phyloP scores from a whole-genome alignment of 805 yeast genomes.

The Kodamaea restingae region DNA sequence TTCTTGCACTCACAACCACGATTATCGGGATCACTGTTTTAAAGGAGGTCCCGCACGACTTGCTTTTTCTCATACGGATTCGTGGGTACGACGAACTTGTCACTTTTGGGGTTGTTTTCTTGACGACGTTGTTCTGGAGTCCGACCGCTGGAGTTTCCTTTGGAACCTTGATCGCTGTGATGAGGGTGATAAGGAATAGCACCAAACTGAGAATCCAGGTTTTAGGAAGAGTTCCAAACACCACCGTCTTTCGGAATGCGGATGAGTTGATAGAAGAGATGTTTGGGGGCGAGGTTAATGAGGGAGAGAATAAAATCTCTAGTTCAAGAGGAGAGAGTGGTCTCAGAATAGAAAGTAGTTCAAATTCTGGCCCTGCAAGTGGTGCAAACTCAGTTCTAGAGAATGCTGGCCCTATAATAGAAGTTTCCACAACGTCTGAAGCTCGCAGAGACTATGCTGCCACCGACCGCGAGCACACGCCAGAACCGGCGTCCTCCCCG shows the following conservation, averaged over 20 bases:
- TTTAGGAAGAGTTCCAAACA: conserved; percentile 39
- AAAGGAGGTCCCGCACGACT: conserved; percentile 24
- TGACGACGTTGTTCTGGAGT: conserved; percentile 32
- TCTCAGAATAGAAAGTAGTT: too few relatives aligned
- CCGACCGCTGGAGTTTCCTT: conserved; percentile 36
- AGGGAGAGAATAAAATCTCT: too few relatives aligned
- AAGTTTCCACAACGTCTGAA: too few relatives aligned
- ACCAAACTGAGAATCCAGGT: conserved; percentile 43
- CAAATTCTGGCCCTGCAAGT: too few relatives aligned
- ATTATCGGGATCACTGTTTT: conserved; percentile 50
- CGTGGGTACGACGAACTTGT: conserved; percentile 22
- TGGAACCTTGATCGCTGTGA: conserved; percentile 33
- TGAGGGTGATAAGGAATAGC: conserved; percentile 35
- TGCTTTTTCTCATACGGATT: conserved; percentile 19
- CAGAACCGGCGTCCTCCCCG: too few relatives aligned
- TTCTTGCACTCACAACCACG: conserved; percentile 32
- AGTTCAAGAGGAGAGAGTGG: too few relatives aligned
- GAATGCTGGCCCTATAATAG: too few relatives aligned
- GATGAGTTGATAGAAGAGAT: conserved; percentile 52
- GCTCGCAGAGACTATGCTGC: too few relatives aligned
- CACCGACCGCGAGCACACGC: too few relatives aligned
- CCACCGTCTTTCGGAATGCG: conserved; percentile 63
- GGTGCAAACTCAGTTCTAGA: too few relatives aligned
- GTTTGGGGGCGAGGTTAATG: conserved; percentile 15
- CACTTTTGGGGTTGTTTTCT: conserved; percentile 20